Evolutionary conservation across 1,284 basidiomycete genomes (phyloP).

Genomic region (Anthracocystis panici-leucophaei): DNA sequence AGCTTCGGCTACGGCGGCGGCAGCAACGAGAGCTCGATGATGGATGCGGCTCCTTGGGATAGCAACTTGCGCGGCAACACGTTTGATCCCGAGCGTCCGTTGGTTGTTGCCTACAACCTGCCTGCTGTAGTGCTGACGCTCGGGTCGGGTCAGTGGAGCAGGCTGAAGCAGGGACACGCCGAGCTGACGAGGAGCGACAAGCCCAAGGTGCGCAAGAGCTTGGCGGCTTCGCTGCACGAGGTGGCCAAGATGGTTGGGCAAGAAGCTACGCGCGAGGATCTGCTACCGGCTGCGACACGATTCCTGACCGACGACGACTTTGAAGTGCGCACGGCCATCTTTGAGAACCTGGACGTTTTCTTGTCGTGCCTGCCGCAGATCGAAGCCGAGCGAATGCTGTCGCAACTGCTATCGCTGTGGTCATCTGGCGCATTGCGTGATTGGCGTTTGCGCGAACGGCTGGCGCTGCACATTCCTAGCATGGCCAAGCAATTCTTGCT

Average conservation of each 20-base stretch:
- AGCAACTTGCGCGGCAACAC: conserved; percentile 43
- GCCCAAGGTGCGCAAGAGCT: conserved; percentile 78
- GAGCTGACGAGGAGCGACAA: conserved; percentile 75
- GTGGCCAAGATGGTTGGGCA: conserved; percentile 85
- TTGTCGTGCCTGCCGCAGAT: conserved; percentile 74
- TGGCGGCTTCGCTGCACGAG: conserved; percentile 89
- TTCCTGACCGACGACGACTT: conserved; percentile 76
- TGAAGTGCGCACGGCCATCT: conserved; percentile 75
- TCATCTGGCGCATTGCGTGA: conserved; percentile 75
- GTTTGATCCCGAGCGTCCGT: conserved; percentile 78
- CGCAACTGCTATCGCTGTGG: conserved; percentile 77
- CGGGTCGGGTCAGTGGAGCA: conserved; percentile 80
- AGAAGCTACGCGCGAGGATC: conserved; percentile 78
- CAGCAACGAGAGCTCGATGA: conserved; percentile 42
- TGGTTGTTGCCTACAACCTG: conserved; percentile 93
- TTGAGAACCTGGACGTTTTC: conserved; percentile 71
- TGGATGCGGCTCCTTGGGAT: conserved; percentile 41
- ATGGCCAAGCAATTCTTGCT: conserved; percentile 71
- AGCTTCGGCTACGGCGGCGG: conserved; percentile 47
- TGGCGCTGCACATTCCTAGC: conserved; percentile 75
- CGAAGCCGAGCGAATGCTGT: conserved; percentile 74
- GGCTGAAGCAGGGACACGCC: conserved; percentile 79
- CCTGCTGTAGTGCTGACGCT: conserved; percentile 90
- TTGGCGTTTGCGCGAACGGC: conserved; percentile 85
- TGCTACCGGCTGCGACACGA: conserved; percentile 75